Percentiles rank a stretch among this genome's conserved stretches.
phyloP scores from a whole-genome alignment of 768 basidiomycete genomes.

The Clitopilus hobsonii region DNA sequence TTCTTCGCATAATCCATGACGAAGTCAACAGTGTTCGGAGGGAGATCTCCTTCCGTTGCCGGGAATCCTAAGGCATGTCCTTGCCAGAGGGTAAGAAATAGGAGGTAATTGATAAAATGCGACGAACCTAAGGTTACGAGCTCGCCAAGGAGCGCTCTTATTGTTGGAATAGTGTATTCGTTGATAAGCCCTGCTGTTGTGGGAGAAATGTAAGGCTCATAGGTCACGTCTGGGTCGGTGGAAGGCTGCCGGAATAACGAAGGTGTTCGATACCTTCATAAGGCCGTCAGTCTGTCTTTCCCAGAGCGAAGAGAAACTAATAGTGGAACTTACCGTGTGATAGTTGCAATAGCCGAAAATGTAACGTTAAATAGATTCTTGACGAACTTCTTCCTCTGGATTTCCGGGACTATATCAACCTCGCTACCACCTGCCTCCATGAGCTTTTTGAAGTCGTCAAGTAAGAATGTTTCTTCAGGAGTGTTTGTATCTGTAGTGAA shows the following conservation, averaged over 20 bases:
- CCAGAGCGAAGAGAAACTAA: too few species aligned
- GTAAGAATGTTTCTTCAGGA: conserved; percentile 31
- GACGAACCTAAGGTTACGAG: conserved; percentile 40
- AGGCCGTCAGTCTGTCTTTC: too few species aligned
- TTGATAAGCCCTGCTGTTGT: conserved; percentile 36
- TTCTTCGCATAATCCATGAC: conserved; percentile 33
- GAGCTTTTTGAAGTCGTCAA: conserved; percentile 40
- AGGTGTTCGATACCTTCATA: conserved; percentile 42
- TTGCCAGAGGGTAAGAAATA: too few species aligned
- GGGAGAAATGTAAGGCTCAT: conserved; percentile 34
- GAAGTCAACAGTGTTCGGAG: conserved; percentile 33
- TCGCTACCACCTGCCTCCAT: conserved; percentile 45
- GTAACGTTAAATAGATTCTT: conserved; percentile 66
- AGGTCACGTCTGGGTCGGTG: conserved; percentile 25
- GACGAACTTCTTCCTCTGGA: conserved; percentile 56
- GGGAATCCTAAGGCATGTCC: conserved; percentile 45
- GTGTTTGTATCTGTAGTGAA: conserved; percentile 36
- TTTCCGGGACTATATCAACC: conserved; percentile 45
- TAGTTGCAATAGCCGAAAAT: conserved; percentile 47
- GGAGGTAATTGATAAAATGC: too few species aligned
- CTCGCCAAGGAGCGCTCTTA: conserved; percentile 42
- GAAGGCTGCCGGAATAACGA: conserved; percentile 48
- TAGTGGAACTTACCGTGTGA: conserved; percentile 32
- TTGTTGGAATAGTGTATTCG: conserved; percentile 37
- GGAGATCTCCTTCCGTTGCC: conserved; percentile 39